A percentile compares a stretch with the other conserved stretches of the same genome.
Evolutionary conservation across 441 rosid genomes (phyloP).

Genomic region (Populus hybrid): DNA sequence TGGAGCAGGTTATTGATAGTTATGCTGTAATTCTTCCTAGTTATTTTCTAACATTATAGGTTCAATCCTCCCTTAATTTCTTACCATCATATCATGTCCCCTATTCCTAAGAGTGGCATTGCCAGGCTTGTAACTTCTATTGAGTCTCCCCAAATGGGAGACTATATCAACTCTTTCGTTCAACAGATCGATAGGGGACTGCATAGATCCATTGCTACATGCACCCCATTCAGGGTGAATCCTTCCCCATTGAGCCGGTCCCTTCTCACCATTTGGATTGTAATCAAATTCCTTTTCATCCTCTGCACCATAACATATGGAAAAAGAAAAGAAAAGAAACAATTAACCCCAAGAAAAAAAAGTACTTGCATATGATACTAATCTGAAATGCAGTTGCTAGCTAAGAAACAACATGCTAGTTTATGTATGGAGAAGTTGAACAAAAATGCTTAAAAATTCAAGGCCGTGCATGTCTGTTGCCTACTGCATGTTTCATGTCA

Average conservation of each 20-base stretch:
- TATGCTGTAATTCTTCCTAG: no score
- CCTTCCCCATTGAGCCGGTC: constrained; percentile 67
- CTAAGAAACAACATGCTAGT: neutral
- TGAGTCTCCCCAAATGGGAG: no score
- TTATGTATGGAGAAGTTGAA: neutral
- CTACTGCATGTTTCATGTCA: no score
- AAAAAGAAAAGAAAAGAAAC: neutral
- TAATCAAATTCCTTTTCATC: constrained; percentile 22
- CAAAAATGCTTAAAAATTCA: neutral
- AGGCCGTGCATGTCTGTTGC: neutral
- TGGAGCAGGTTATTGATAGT: no score
- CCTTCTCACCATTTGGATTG: constrained; percentile 23
- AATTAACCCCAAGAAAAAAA: no score
- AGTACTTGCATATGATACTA: no score
- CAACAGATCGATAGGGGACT: constrained; percentile 67
- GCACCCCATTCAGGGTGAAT: constrained; percentile 54
- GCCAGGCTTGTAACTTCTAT: no score
- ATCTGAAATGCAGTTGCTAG: neutral
- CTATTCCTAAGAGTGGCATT: no score
- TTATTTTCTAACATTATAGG: no score
- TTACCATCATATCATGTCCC: no score
- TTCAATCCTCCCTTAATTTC: no score
- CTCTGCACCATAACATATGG: no score
- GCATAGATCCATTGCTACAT: constrained; percentile 69
- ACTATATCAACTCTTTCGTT: constrained; percentile 39